phyloP scores from a whole-genome alignment of 1,139 yeast genomes.

The Zygoascus sp. region DNA sequence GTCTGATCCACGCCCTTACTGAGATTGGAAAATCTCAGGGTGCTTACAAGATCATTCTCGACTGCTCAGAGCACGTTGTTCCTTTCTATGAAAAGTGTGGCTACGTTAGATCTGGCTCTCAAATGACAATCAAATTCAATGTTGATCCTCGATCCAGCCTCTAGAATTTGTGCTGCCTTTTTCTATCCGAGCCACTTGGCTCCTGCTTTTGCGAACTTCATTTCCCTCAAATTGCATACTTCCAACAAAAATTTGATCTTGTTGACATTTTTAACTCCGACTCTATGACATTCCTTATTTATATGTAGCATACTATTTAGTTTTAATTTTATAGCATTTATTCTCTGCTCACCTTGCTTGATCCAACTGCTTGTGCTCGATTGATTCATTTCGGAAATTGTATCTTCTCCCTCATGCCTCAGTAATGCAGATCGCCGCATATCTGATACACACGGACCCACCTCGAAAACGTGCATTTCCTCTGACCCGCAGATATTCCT shows the following conservation, averaged over 20 bases:
- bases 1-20: conserved; percentile 59
- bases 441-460: not conserved
- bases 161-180: conserved; percentile 17
- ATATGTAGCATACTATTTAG: not conserved
- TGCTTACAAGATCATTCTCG: conserved; percentile 85
- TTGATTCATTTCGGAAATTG: not conserved
- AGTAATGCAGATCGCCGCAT: not conserved
- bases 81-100: conserved; percentile 91
- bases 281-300: not conserved
- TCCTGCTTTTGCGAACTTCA: too few relatives aligned
- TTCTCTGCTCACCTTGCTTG: not conserved
- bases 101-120: conserved; percentile 49
- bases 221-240: not conserved
- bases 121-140: conserved; percentile 49
- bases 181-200: too few relatives aligned
- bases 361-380: too few relatives aligned
- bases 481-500: too few relatives aligned
- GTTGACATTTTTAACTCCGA: not conserved
- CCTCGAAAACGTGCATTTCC: not conserved
- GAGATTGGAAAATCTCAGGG: conserved; percentile 55
- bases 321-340: not conserved
- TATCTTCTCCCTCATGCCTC: not conserved
- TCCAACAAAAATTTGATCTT: not conserved
- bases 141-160: conserved; percentile 21
- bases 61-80: conserved; percentile 77